Conservation (phyloP, 768 basidiomycete genomes). For the Boletellus sp. region DNA sequence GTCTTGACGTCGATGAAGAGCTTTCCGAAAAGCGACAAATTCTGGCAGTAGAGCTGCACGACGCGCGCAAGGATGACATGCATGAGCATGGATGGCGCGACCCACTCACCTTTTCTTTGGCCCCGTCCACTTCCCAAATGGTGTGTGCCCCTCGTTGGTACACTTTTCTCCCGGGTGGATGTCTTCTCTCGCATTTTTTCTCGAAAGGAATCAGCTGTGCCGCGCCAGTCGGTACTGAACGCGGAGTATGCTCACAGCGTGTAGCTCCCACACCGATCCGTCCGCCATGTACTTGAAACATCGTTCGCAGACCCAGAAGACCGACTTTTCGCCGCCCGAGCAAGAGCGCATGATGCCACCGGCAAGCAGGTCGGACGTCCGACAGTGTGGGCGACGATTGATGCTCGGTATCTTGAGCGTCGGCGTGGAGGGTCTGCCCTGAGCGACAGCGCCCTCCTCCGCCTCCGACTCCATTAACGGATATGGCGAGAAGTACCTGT, state of each 20-base stretch:
- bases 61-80: background rate
- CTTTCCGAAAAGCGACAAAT: constrained; percentile 92
- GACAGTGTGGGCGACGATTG: constrained; percentile 58
- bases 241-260: constrained; percentile 44
- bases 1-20: constrained; percentile 99
- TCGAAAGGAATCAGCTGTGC: constrained; percentile 29
- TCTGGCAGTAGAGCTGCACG: constrained; percentile 89
- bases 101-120: constrained; percentile 66
- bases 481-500: constrained; percentile 93
- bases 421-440: constrained; percentile 23
- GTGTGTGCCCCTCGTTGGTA: constrained; percentile 86
- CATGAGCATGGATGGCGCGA: background rate
- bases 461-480: constrained; percentile 68
- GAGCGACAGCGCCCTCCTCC: constrained; percentile 40
- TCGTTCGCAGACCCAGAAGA: constrained; percentile 81
- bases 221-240: constrained; percentile 4
- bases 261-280: constrained; percentile 64
- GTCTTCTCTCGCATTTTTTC: constrained; percentile 63
- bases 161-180: constrained; percentile 86
- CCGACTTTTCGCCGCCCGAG: constrained; percentile 43
- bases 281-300: constrained; percentile 98
- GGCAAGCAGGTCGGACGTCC: constrained; percentile 70
- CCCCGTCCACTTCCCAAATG: constrained; percentile 96
- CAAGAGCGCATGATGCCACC: constrained; percentile 54
- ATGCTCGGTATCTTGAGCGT: constrained; percentile 48